Percentiles rank a stretch among this genome's conserved stretches.
These are phyloP conservation scores for Suhomyces vadensis DNA, from an alignment of 805 yeast genomes.

Conservation along the genomic window DNA sequence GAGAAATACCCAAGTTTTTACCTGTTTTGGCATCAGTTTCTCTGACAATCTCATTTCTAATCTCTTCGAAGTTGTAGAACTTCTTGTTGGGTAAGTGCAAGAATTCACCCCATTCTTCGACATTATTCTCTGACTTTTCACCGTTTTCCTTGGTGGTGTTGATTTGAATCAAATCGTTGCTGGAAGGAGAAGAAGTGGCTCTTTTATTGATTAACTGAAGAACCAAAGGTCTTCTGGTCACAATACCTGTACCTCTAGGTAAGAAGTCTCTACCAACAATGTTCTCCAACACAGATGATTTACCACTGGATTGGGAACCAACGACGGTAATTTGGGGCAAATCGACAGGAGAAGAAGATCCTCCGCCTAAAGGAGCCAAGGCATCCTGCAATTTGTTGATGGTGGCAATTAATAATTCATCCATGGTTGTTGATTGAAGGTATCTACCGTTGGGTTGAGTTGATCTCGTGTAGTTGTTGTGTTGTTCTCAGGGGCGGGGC, in stretches of 20 bases:
- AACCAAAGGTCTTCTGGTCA: slow-evolving; percentile 84
- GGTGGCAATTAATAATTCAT: slow-evolving; percentile 73
- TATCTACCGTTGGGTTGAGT: background rate
- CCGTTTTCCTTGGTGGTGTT: slow-evolving; percentile 47
- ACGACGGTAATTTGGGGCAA: slow-evolving; percentile 94
- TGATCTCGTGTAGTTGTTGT: background rate
- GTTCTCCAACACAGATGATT: slow-evolving; percentile 85
- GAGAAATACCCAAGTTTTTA: slow-evolving; percentile 81
- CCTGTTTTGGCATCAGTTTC: slow-evolving; percentile 88
- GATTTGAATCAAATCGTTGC: slow-evolving; percentile 45
- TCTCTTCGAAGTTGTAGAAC: slow-evolving; percentile 84
- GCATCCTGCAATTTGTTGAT: slow-evolving; percentile 81
- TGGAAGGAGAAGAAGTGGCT: slow-evolving; percentile 26
- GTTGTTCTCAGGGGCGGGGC: slow-evolving; percentile 4
- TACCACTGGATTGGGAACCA: slow-evolving; percentile 89
- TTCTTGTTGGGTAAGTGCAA: slow-evolving; percentile 87
- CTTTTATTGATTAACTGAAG: slow-evolving; percentile 77
- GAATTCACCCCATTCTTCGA: slow-evolving; percentile 96
- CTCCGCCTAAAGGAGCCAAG: slow-evolving; percentile 68
- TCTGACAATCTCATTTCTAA: slow-evolving; percentile 84
- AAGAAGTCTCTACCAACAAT: slow-evolving; percentile 89
- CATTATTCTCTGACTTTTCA: slow-evolving; percentile 64
- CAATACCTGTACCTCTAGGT: slow-evolving; percentile 92
- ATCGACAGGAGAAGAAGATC: slow-evolving; percentile 78
- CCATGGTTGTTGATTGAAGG: slow-evolving; percentile 47